Evolutionary conservation across 2,329 filamentous ascomycete genomes (phyloP).

Genomic region (Sporothrix phasma): DNA sequence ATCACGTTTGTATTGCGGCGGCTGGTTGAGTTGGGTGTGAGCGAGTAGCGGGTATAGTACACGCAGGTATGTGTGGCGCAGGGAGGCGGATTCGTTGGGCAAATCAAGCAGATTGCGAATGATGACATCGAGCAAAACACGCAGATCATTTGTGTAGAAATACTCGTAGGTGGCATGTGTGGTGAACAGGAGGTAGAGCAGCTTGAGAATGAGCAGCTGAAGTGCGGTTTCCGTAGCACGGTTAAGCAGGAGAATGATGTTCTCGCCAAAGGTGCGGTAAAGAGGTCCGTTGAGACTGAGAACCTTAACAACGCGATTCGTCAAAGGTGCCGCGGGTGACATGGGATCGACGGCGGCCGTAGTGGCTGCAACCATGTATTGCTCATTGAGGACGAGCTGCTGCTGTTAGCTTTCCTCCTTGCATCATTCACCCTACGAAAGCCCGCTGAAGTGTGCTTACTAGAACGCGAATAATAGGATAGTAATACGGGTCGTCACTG

Average conservation of each 20-base stretch:
- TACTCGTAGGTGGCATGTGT: constrained; percentile 89
- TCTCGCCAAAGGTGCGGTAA: constrained; percentile 95
- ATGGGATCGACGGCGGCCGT: constrained; percentile 35
- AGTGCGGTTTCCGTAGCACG: constrained; percentile 89
- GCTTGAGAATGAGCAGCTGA: constrained; percentile 91
- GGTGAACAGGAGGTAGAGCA: constrained; percentile 90
- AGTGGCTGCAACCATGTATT: constrained; percentile 80
- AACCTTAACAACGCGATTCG: constrained; percentile 89
- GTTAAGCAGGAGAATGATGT: constrained; percentile 89
- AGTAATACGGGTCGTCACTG: constrained; percentile 86
- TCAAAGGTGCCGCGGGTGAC: constrained; percentile 46
- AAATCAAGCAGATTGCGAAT: constrained; percentile 94
- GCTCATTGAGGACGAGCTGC: constrained; percentile 90
- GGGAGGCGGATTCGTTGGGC: constrained; percentile 64
- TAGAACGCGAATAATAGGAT: constrained; percentile 84
- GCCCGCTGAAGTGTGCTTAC: constrained; percentile 50
- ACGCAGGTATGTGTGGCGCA: constrained; percentile 89
- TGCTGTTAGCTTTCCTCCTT: neutral
- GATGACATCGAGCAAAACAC: constrained; percentile 89
- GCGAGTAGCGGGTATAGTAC: constrained; percentile 84
- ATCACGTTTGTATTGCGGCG: constrained; percentile 83
- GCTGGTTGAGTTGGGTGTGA: constrained; percentile 78
- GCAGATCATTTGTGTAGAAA: constrained; percentile 95
- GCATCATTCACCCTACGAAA: no score
- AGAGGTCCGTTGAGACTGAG: constrained; percentile 68